Conservation (phyloP, 495 filamentous ascomycete genomes). For the Apiosordaria backusii region DNA sequence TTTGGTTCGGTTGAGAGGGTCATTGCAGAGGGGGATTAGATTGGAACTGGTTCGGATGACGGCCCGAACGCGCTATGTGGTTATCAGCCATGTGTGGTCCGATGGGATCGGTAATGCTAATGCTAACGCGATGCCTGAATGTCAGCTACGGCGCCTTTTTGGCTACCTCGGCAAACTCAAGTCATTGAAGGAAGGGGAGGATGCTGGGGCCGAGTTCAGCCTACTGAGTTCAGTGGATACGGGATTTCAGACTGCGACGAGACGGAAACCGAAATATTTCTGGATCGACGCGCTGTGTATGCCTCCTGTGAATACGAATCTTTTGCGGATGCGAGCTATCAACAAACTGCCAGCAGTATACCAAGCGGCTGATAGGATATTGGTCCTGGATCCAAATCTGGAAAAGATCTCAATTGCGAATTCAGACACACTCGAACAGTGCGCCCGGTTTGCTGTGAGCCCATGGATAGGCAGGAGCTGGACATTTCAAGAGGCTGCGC, state of each 20-base stretch:
- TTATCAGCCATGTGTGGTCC: conserved; percentile 25
- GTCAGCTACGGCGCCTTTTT: conserved; percentile 22
- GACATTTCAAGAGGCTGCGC: conserved; percentile 22
- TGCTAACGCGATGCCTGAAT: conserved; percentile 25
- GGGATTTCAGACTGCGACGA: conserved; percentile 17
- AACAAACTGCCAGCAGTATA: conserved; percentile 25
- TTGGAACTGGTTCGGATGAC: conserved; percentile 20
- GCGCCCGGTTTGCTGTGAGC: conserved; percentile 22
- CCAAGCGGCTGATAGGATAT: conserved; percentile 21
- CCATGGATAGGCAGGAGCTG: conserved; percentile 23
- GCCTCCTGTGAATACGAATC: conserved; percentile 11
- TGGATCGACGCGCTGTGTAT: conserved; percentile 30
- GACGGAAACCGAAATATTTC: conserved; percentile 16
- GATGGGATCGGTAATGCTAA: conserved; percentile 18
- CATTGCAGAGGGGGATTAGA: conserved; percentile 7
- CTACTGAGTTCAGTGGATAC: conserved; percentile 19
- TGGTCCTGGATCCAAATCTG: conserved; percentile 22
- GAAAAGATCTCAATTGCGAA: conserved; percentile 18
- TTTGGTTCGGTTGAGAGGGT: conserved; percentile 14
- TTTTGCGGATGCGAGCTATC: conserved; percentile 20
- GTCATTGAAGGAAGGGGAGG: conserved; percentile 3
- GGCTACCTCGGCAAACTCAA: conserved; percentile 15
- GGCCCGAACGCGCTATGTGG: conserved; percentile 17
- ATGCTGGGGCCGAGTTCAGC: conserved; percentile 13
- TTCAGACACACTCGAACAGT: conserved; percentile 19